Conservation (phyloP, 2,329 filamentous ascomycete species). For the Aurifilum marmelostoma region DNA sequence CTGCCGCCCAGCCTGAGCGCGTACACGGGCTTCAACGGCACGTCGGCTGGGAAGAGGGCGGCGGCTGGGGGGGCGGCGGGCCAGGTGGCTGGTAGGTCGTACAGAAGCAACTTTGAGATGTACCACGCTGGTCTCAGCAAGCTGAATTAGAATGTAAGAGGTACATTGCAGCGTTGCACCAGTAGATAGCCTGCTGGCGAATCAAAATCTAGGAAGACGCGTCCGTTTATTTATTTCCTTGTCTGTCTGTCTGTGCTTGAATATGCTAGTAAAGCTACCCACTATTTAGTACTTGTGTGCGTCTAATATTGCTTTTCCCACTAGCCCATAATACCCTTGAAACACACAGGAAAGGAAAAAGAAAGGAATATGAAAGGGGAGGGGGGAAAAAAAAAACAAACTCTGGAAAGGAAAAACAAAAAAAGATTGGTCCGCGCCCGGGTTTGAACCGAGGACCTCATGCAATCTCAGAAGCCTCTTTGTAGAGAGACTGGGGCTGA, state of each 20-base stretch:
- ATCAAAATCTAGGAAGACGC: background rate
- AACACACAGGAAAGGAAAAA: background rate
- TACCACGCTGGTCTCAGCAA: background rate
- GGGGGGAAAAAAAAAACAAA: background rate
- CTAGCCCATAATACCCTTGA: background rate
- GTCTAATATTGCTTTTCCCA: no score
- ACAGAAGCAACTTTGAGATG: conserved; percentile 14
- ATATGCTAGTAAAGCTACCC: background rate
- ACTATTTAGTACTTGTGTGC: background rate
- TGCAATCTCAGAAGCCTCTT: background rate
- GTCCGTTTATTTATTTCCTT: background rate
- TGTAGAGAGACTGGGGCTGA: background rate
- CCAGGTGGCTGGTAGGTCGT: background rate
- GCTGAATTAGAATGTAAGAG: background rate
- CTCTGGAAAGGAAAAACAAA: no score
- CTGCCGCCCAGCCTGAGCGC: conserved; percentile 61
- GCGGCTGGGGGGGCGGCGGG: background rate
- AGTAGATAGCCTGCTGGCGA: background rate
- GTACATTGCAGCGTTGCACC: background rate
- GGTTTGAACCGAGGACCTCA: conserved; percentile 19
- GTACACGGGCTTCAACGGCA: conserved; percentile 41
- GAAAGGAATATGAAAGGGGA: no score
- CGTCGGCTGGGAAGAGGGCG: conserved; percentile 21
- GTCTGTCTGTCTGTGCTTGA: background rate
- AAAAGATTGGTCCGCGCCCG: conserved; percentile 12